Evolutionary conservation across 768 basidiomycete species (phyloP).

Genomic region (Steccherinum ochraceum): DNA sequence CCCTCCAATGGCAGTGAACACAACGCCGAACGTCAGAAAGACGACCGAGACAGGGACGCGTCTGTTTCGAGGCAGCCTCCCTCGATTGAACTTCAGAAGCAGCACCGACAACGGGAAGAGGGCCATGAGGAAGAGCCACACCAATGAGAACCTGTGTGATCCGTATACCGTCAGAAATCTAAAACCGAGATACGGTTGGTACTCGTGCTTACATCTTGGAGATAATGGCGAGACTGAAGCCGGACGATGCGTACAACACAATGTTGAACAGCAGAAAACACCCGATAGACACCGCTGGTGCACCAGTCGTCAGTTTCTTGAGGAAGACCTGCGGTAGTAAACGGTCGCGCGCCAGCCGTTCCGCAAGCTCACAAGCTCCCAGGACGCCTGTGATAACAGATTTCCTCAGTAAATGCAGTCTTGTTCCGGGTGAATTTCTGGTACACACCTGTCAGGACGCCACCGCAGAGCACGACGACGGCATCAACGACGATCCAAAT

Average conservation of each 20-base stretch:
- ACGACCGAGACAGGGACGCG: constrained; percentile 36
- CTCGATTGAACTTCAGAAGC: constrained; percentile 59
- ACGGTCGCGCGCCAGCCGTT: constrained; percentile 52
- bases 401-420: neutral
- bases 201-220: constrained; percentile 45
- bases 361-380: constrained; percentile 51
- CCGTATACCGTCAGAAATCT: constrained; percentile 1
- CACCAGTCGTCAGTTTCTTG: constrained; percentile 36
- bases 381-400: constrained; percentile 39
- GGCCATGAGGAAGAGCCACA: constrained; percentile 60
- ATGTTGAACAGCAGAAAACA: constrained; percentile 44
- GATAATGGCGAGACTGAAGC: constrained; percentile 43
- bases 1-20: constrained; percentile 43
- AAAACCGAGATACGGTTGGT: neutral
- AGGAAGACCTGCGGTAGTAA: constrained; percentile 53
- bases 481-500: constrained; percentile 62
- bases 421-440: constrained; percentile 2
- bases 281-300: constrained; percentile 46
- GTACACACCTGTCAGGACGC: constrained; percentile 55
- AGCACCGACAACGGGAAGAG: constrained; percentile 58
- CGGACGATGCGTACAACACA: constrained; percentile 52
- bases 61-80: constrained; percentile 41
- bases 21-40: constrained; percentile 35
- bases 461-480: constrained; percentile 65
- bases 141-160: constrained; percentile 50